These are phyloP conservation scores for Spiromastix sp. DNA, from an alignment of 2,329 filamentous ascomycete genomes.

Conservation along the genomic window DNA sequence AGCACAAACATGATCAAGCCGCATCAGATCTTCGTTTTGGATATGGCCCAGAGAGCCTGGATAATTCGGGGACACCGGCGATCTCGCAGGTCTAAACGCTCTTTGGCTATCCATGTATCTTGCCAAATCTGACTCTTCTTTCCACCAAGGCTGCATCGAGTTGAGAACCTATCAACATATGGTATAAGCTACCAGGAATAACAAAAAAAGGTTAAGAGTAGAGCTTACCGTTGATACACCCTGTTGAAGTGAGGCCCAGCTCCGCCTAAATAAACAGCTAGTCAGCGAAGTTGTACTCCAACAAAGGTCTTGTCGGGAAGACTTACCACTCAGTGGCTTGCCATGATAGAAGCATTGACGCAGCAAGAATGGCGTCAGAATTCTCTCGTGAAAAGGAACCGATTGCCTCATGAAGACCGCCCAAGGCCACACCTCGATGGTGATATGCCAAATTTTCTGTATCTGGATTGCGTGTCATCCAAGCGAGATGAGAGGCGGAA, in stretches of 20 bases:
- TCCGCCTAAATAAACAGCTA: conserved; percentile 50
- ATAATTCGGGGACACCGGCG: conserved; percentile 23
- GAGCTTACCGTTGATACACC: conserved; percentile 72
- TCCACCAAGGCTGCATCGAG: conserved; percentile 77
- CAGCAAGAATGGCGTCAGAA: conserved; percentile 82
- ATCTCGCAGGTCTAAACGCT: conserved; percentile 24
- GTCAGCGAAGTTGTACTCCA: too few relatives aligned
- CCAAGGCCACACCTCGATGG: conserved; percentile 75
- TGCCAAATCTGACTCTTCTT: conserved; percentile 64
- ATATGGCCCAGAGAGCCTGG: conserved; percentile 16
- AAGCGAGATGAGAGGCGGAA: conserved; percentile 89
- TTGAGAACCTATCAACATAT: conserved; percentile 64
- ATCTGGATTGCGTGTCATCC: conserved; percentile 73
- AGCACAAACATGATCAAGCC: conserved; percentile 56
- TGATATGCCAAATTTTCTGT: conserved; percentile 84
- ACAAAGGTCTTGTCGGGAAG: too few relatives aligned
- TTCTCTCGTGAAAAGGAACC: conserved; percentile 73
- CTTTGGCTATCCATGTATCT: conserved; percentile 32
- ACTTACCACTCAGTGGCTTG: conserved; percentile 90
- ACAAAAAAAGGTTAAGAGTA: not conserved
- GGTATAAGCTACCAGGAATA: conserved; percentile 17
- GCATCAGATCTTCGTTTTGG: conserved; percentile 57
- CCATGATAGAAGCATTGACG: conserved; percentile 88
- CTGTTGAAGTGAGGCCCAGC: conserved; percentile 87
- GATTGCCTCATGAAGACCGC: conserved; percentile 80